Conservation (phyloP, 768 basidiomycete genomes). For the Crepidotus variabilis region DNA sequence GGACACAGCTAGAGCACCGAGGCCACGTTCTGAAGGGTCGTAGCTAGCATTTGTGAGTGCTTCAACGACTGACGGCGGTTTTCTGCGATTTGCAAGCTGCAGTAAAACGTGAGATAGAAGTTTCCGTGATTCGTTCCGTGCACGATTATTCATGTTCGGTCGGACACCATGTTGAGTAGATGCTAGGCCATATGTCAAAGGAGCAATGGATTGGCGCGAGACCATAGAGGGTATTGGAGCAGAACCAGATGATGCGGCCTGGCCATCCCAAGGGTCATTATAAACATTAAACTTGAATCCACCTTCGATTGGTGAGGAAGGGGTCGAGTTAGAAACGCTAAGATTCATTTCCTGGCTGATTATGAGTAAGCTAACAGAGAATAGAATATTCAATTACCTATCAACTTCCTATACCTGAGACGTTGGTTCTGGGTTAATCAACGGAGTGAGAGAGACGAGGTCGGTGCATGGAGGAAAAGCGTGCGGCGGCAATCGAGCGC, state of each 20-base stretch:
- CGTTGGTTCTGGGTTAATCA: too few species aligned
- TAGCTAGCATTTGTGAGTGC: slow-evolving; percentile 24
- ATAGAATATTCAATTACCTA: too few species aligned
- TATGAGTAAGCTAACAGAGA: background rate
- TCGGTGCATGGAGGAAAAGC: too few species aligned
- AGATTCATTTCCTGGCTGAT: background rate
- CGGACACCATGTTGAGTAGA: slow-evolving; percentile 8
- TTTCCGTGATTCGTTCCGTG: slow-evolving; percentile 63
- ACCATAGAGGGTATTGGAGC: slow-evolving; percentile 2
- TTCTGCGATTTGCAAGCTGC: slow-evolving; percentile 54
- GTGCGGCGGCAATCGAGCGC: too few species aligned
- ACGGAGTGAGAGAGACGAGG: too few species aligned
- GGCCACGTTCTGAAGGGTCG: slow-evolving; percentile 25
- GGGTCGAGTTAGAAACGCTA: background rate
- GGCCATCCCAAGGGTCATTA: slow-evolving; percentile 14
- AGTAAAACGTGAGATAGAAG: slow-evolving; percentile 61
- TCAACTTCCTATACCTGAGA: too few species aligned
- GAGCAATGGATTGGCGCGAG: slow-evolving; percentile 1
- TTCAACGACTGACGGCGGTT: slow-evolving; percentile 52
- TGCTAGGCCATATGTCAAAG: background rate
- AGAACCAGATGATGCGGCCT: background rate
- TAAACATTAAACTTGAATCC: slow-evolving; percentile 18
- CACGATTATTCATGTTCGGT: slow-evolving; percentile 31
- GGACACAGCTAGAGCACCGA: slow-evolving; percentile 40
- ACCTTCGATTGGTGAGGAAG: slow-evolving; percentile 15